phyloP scores from a whole-genome alignment of 495 filamentous ascomycete genomes.

The Cercophora newfieldiana region DNA sequence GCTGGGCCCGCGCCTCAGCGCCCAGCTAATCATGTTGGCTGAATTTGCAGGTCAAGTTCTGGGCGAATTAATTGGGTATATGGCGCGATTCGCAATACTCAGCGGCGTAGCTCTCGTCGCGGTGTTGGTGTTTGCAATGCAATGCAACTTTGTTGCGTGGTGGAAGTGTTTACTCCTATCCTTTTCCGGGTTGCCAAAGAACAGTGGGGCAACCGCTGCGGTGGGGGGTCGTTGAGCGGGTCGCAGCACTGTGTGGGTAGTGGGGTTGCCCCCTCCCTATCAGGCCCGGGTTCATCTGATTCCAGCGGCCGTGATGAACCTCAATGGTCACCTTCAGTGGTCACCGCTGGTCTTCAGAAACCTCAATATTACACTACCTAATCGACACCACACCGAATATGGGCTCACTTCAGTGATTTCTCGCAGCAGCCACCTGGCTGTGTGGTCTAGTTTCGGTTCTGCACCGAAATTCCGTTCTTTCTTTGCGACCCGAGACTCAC shows the following conservation, averaged over 20 bases:
- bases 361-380: not conserved
- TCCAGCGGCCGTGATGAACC: not conserved
- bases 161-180: not conserved
- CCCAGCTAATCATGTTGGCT: conserved; percentile 56
- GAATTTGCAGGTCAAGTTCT: not conserved
- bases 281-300: not conserved
- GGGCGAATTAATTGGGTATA: not conserved
- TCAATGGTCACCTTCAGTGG: not conserved
- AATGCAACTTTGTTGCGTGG: not conserved
- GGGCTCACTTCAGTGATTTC: conserved; percentile 32
- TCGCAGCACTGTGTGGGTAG: not conserved
- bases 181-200: not conserved
- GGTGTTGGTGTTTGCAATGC: not conserved
- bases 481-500: conserved; percentile 6
- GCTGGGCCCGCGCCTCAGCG: conserved; percentile 44
- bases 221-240: not conserved
- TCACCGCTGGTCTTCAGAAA: not conserved
- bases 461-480: not conserved
- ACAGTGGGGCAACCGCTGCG: not conserved
- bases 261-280: not conserved
- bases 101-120: not conserved
- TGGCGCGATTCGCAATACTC: not conserved
- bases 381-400: conserved; percentile 19
- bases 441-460: conserved; percentile 18
- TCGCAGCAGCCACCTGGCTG: conserved; percentile 33